Evolutionary conservation across 257 asterid species (phyloP), one percentile per base, ranked within the genome.

Genomic region (Catharanthus roseus): DNA sequence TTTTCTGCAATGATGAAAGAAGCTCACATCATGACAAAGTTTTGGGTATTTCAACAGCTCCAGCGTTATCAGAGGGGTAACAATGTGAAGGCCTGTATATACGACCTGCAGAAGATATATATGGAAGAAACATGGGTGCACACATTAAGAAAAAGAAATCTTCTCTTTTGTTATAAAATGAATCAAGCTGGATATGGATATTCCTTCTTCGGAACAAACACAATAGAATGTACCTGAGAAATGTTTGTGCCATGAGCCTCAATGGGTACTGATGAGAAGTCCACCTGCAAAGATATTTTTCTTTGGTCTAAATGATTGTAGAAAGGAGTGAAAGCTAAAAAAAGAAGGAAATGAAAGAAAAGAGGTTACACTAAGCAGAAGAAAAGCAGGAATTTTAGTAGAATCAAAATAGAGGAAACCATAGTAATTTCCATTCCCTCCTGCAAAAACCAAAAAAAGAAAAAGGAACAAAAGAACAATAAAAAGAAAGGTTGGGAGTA

Each of bases 21-120:
- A 73, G 63, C 88, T 79, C 86, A 93, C 99, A 67, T 85, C 89
- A 73, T 81, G 82, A 79, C 92, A 93, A 82, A 93, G 96, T 76
- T 93, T 93, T 61, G 99, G 99, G 82, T 79, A 91, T 79, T 93
- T 93, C 84, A 93, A 89, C 83, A 86, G 81, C 77, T 93, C 96
- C 85, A 82, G 60, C 63, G 88, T 91, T 76, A 93, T 88, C 77
- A 91, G 80, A 65, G 99, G 99, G 56, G 89, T 83, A 55, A 93
- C 90, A 71, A 91, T 88, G 87, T 87, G 96, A 76, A 93, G 95
- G 66, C 99, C 99, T 72, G 69, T 83, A 78, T 86, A 91, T 39
- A 93, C 93, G 7, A 93, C 99, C 99, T 93, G 89, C 82, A 84
- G 65, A 50, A 75, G 51, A 77, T 53, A 73, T n/a, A 38, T 36